Evolutionary conservation across 31 red algal species (phyloP).

Genomic region (Asparagopsis taxiformis): DNA sequence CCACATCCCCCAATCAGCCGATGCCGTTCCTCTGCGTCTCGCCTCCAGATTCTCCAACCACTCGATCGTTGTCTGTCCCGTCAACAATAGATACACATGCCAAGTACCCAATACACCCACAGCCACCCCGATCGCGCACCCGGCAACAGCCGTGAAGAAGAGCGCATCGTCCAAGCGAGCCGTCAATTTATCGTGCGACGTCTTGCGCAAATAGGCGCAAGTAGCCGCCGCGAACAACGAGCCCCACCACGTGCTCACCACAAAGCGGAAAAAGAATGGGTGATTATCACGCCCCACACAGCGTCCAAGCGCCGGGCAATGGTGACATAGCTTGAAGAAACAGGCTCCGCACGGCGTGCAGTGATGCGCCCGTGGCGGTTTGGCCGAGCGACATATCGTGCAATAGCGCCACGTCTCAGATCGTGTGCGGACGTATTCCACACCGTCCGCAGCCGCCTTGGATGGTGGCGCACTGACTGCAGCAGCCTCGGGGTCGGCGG

Average conservation of each 20-base stretch:
- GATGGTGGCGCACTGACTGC: too few relatives aligned
- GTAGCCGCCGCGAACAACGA: too few relatives aligned
- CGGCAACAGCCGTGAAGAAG: neutral
- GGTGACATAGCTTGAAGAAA: neutral
- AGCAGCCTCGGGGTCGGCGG: too few relatives aligned
- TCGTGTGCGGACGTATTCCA: neutral
- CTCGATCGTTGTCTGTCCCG: conserved; percentile 21
- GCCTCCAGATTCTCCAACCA: neutral
- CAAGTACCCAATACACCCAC: too few relatives aligned
- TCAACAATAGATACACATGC: conserved; percentile 4
- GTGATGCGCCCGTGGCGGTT: conserved; percentile 15
- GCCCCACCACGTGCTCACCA: too few relatives aligned
- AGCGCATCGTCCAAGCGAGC: neutral
- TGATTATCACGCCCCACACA: conserved; percentile 2
- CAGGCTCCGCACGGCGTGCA: neutral
- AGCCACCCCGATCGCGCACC: neutral
- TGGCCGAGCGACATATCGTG: too few relatives aligned
- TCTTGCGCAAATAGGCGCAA: too few relatives aligned
- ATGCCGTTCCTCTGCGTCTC: neutral
- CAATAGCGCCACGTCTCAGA: too few relatives aligned
- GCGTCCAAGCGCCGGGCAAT: conserved; percentile 9
- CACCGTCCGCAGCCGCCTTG: too few relatives aligned
- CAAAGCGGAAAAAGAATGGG: conserved; percentile 17
- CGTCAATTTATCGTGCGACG: too few relatives aligned
- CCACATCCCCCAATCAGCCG: conserved; percentile 3